Conservation (phyloP, 768 basidiomycete species). For the Ramaria sp. region DNA sequence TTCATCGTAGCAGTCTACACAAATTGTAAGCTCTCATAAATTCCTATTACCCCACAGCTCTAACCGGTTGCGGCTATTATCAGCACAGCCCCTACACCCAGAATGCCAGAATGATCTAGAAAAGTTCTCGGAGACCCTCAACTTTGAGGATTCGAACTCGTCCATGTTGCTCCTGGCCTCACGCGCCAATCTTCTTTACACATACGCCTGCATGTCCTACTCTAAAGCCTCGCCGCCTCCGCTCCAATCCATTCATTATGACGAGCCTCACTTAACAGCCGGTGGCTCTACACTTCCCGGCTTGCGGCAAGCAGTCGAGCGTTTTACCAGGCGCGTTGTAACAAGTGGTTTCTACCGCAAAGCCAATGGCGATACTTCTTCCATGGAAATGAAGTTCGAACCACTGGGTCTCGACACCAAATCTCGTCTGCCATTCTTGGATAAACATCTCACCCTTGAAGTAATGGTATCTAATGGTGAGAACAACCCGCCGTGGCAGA, state of each 20-base stretch:
- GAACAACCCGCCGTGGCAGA: not conserved
- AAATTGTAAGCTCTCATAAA: not conserved
- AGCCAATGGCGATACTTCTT: not conserved
- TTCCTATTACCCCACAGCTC: not conserved
- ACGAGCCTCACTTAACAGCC: not conserved
- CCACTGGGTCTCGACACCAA: slow-evolving; percentile 1
- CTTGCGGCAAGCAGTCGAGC: slow-evolving; percentile 4
- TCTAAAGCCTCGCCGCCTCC: not conserved
- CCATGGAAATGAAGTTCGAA: not conserved
- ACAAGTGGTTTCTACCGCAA: slow-evolving; percentile 4
- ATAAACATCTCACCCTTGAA: not conserved
- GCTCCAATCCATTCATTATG: not conserved
- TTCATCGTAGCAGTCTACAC: slow-evolving; percentile 3
- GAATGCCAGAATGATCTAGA: not conserved
- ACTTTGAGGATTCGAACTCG: not conserved
- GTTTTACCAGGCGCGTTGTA: not conserved
- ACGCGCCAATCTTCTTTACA: slow-evolving; percentile 2
- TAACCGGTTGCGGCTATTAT: not conserved
- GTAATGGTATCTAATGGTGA: not conserved
- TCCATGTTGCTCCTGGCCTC: not conserved
- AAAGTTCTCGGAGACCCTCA: not conserved
- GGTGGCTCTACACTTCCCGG: not conserved
- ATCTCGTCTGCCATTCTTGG: not conserved
- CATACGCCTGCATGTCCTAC: slow-evolving; percentile 1
- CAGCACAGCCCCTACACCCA: not conserved